Evolutionary conservation across 495 filamentous ascomycete genomes (phyloP).

Genomic region (Copromyces sp.): DNA sequence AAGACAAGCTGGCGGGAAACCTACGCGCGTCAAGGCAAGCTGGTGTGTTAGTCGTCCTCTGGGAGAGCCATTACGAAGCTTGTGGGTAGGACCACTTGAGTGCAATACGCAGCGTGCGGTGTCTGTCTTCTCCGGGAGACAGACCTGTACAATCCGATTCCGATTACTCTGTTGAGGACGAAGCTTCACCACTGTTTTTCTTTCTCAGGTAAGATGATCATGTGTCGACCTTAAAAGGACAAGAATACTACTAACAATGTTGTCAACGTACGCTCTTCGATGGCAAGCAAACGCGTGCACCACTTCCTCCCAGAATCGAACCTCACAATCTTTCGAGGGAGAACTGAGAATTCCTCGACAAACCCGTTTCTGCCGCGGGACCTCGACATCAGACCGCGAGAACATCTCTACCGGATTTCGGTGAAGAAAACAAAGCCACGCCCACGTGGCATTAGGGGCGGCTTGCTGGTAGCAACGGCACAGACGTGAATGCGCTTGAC

Average conservation of each 20-base stretch:
- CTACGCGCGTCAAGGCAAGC: neutral
- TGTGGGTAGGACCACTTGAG: conserved; percentile 14
- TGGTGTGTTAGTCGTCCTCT: conserved; percentile 1
- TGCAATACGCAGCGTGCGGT: conserved; percentile 16
- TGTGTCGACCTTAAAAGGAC: neutral
- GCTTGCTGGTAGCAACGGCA: neutral
- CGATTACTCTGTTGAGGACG: conserved; percentile 18
- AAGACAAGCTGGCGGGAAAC: neutral
- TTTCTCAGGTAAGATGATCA: conserved; percentile 8
- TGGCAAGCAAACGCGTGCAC: neutral
- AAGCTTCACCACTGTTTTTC: conserved; percentile 11
- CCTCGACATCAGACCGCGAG: neutral
- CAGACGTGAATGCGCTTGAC: neutral
- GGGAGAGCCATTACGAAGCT: conserved; percentile 19
- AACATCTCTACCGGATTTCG: neutral
- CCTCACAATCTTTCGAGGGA: neutral
- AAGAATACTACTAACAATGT: conserved; percentile 13
- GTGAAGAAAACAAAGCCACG: neutral
- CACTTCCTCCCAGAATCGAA: neutral
- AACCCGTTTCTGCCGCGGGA: neutral
- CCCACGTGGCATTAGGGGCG: neutral
- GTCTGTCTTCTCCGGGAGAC: neutral
- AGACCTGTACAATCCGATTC: conserved; percentile 13
- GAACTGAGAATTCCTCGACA: neutral
- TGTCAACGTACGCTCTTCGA: neutral